These are phyloP conservation scores for Solanum pimpinellifolium DNA, from an alignment of 257 asterid species.

Conservation along the genomic window DNA sequence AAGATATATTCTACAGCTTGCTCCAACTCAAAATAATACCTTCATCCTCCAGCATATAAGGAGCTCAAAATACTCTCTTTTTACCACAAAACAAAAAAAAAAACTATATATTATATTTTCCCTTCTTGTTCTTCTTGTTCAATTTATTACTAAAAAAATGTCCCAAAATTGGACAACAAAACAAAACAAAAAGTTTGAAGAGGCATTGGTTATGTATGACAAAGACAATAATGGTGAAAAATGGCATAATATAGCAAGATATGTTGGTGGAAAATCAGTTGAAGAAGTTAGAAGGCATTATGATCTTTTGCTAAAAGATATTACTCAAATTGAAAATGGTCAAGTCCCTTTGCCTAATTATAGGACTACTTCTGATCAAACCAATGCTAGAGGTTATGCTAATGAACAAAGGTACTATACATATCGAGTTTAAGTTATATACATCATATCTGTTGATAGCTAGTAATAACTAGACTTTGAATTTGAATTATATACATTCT, in stretches of 20 bases:
- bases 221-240: constrained; percentile 29
- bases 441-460: not conserved
- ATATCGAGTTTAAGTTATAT: not conserved
- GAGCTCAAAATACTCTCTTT: not conserved
- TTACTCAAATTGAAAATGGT: constrained; percentile 24
- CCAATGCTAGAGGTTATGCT: constrained; percentile 12
- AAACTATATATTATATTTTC: not conserved
- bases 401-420: constrained; percentile 18
- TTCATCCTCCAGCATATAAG: constrained; percentile 1
- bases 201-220: constrained; percentile 29
- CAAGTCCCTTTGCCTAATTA: constrained; percentile 26
- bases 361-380: not conserved
- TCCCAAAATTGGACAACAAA: constrained; percentile 38
- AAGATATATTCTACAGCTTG: constrained; percentile 35
- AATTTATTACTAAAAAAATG: constrained; percentile 18
- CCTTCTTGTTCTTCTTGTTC: not conserved
- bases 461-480: too few species aligned
- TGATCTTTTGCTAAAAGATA: constrained; percentile 24
- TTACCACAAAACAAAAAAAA: constrained; percentile 13
- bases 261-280: constrained; percentile 28
- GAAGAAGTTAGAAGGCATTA: constrained; percentile 37
- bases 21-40: constrained; percentile 9
- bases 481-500: too few species aligned
- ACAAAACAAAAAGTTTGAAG: constrained; percentile 44
- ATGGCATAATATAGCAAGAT: constrained; percentile 31